phyloP scores from a whole-genome alignment of 129 eudicot genomes.

The Apium graveolens region DNA sequence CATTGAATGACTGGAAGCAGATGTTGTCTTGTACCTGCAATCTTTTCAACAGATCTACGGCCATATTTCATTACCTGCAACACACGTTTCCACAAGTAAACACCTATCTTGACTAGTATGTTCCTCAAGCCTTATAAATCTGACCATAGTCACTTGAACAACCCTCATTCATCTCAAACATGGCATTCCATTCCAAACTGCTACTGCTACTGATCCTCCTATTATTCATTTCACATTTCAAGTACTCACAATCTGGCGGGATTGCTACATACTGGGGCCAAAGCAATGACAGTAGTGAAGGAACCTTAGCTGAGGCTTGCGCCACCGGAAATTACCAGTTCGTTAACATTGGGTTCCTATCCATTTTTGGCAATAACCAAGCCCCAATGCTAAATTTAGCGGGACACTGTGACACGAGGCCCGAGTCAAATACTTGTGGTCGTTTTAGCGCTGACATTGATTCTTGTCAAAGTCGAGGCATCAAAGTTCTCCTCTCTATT shows the following conservation, averaged over 20 bases:
- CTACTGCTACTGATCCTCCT: conserved; percentile 6
- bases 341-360: conserved; percentile 57
- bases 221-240: conserved; percentile 9
- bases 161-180: background rate
- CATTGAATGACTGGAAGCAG: background rate
- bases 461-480: conserved; percentile 41
- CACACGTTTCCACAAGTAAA: background rate
- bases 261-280: conserved; percentile 88
- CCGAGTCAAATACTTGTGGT: conserved; percentile 36
- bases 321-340: conserved; percentile 48
- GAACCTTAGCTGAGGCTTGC: conserved; percentile 45
- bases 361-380: conserved; percentile 48
- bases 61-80: conserved; percentile 1
- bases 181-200: conserved; percentile 16
- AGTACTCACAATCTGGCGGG: conserved; percentile 37
- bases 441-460: conserved; percentile 23
- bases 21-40: background rate
- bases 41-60: background rate
- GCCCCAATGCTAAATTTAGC: conserved; percentile 60
- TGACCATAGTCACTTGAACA: background rate
- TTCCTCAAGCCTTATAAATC: conserved; percentile 17
- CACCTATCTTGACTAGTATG: background rate
- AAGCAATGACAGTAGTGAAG: conserved; percentile 52
- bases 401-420: conserved; percentile 50
- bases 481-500: conserved; percentile 58